Base-by-base conservation (phyloP, 148 eudicot genomes). In the Spergularia marina region DNA sequence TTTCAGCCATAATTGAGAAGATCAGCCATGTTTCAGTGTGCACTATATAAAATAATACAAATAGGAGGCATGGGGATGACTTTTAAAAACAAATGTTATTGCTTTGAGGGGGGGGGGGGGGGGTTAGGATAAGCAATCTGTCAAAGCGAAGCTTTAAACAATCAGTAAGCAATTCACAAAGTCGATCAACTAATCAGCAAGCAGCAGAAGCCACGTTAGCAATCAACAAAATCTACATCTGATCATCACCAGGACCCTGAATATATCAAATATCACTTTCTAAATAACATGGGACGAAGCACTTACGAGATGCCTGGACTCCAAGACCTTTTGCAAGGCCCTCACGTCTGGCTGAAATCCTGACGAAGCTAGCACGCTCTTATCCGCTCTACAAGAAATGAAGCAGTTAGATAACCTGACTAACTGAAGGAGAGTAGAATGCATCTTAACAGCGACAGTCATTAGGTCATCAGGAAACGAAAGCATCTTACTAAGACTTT, bases 271-370 rank as follows among this genome's bases (percentile, higher is more conserved):
- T 1, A 25, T 16, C 12, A 9, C 36, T 53, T 70, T 12, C 23
- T 18, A 68, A 55, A 4, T 44, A 74, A 57, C 15, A 6, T 11
- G n/a, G 57, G 3, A 58, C 36, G 9, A 10, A 61, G 34, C 16
- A 17, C 86, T 82, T 78, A 94, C 98, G 95, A 84, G 74, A 74
- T 94, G 98, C 79, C 91, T 91, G 25, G 98, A 92, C 62, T 85
- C 83, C 82, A 94, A 79, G 73, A 86, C 91, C 87, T 94, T 94
- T 68, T 91, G 97, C 61, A 94, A 76, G 60, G 98, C 98, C 83
- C 90, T 90, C 71, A 94, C 98, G 83, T 94, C 98, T 82, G 98
- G 97, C 85, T 94, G 98, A 81, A 94, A 90, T 66, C 97, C 98
- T 17, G 98, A 94, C 59, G 98, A 94, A 60, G 98, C 96, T 83